Conservation (phyloP, 2,329 filamentous ascomycete genomes). For the Chrysoporthe austroafricana region DNA sequence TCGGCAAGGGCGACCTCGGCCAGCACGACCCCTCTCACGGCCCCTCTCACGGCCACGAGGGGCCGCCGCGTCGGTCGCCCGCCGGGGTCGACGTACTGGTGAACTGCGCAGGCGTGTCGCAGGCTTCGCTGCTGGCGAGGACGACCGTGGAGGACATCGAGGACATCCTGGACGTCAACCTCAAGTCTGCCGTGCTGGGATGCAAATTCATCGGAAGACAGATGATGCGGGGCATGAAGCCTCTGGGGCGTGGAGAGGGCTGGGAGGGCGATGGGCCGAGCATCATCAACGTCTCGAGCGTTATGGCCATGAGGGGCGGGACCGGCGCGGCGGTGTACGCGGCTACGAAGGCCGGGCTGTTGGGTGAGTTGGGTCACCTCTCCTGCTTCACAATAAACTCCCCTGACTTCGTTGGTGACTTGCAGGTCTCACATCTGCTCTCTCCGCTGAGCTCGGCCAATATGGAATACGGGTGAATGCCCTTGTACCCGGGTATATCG, state of each 20-base stretch:
- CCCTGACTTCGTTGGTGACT: not conserved
- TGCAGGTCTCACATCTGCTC: slow-evolving; percentile 68
- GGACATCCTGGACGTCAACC: slow-evolving; percentile 69
- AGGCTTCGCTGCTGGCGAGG: slow-evolving; percentile 65
- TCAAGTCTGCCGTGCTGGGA: slow-evolving; percentile 66
- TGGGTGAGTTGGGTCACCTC: slow-evolving; percentile 54
- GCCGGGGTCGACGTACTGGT: slow-evolving; percentile 63
- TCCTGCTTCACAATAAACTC: not conserved
- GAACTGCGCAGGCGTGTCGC: slow-evolving; percentile 78
- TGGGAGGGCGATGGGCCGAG: slow-evolving; percentile 43
- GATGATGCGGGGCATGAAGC: slow-evolving; percentile 44
- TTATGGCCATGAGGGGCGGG: slow-evolving; percentile 72
- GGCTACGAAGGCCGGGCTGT: slow-evolving; percentile 78
- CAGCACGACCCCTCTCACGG: too few relatives aligned
- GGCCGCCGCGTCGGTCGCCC: not conserved
- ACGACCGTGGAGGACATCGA: slow-evolving; percentile 56
- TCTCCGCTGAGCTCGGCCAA: slow-evolving; percentile 65
- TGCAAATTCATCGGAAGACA: slow-evolving; percentile 56
- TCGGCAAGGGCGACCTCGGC: slow-evolving; percentile 2
- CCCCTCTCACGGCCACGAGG: not conserved
- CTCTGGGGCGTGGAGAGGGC: slow-evolving; percentile 32
- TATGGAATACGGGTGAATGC: slow-evolving; percentile 75
- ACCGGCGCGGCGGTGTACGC: slow-evolving; percentile 73
- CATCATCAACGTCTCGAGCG: slow-evolving; percentile 81
- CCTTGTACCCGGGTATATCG: slow-evolving; percentile 81